Percentiles rank a stretch among this genome's conserved stretches.
Evolutionary conservation across 1,284 basidiomycete species (phyloP).

Genomic region (Leccinum angustisporum): DNA sequence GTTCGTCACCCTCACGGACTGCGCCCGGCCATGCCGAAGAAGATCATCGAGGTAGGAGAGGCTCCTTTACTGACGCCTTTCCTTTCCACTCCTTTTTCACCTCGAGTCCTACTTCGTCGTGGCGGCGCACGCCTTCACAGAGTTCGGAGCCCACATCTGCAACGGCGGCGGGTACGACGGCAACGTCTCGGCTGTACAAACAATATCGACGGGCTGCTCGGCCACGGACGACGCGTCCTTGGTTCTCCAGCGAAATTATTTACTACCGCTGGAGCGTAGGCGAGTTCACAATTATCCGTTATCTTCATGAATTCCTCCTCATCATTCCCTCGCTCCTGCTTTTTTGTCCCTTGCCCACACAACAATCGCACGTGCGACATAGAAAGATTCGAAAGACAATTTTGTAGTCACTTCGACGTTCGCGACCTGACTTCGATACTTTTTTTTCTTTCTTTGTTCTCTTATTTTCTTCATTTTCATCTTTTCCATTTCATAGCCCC

Average conservation of each 20-base stretch:
- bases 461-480: too few relatives aligned
- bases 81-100: constrained; percentile 41
- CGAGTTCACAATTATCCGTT: neutral
- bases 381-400: too few relatives aligned
- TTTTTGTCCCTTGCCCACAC: too few relatives aligned
- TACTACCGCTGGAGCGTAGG: constrained; percentile 42
- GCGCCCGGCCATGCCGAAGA: constrained; percentile 25
- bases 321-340: too few relatives aligned
- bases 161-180: neutral
- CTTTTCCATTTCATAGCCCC: too few relatives aligned
- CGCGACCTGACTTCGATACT: too few relatives aligned
- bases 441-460: too few relatives aligned
- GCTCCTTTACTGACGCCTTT: constrained; percentile 44
- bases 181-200: constrained; percentile 22
- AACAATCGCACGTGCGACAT: too few relatives aligned
- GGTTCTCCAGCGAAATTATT: constrained; percentile 61
- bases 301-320: too few relatives aligned
- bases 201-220: constrained; percentile 38
- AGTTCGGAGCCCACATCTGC: constrained; percentile 23
- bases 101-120: constrained; percentile 33
- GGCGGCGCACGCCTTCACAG: constrained; percentile 34
- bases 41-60: constrained; percentile 29
- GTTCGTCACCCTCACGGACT: constrained; percentile 33
- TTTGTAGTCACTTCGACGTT: too few relatives aligned
- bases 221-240: constrained; percentile 44